Percentiles rank a stretch among this genome's conserved stretches.
These are phyloP conservation scores for Platanthera zijinensis DNA, from an alignment of 106 monocot species.

Conservation along the genomic window DNA sequence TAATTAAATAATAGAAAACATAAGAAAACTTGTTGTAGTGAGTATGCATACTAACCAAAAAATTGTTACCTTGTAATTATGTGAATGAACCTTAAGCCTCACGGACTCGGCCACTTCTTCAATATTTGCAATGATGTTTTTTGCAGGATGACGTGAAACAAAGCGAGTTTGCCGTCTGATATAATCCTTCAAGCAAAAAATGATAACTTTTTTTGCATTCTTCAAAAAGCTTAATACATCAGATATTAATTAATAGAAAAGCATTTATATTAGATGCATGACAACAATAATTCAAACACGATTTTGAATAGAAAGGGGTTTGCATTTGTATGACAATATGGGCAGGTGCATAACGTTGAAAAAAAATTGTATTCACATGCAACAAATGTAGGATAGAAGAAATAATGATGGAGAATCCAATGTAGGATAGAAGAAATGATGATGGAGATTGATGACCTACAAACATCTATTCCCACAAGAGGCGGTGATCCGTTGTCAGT, in stretches of 20 bases:
- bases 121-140: slow-evolving; percentile 59
- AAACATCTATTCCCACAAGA: too few relatives aligned
- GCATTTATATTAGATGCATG: not conserved
- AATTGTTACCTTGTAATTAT: slow-evolving; percentile 71
- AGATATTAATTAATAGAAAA: not conserved
- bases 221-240: not conserved
- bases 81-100: slow-evolving; percentile 75
- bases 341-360: not conserved
- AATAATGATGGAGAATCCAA: too few relatives aligned
- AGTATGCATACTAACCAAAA: not conserved
- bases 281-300: not conserved
- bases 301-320: not conserved
- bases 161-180: slow-evolving; percentile 90
- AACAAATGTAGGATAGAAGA: not conserved
- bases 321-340: not conserved
- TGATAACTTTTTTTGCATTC: not conserved
- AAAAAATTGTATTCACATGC: not conserved
- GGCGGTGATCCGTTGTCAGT: too few relatives aligned
- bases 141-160: slow-evolving; percentile 71
- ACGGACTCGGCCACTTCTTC: slow-evolving; percentile 60
- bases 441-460: too few relatives aligned
- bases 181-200: slow-evolving; percentile 42
- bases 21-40: not conserved
- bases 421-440: too few relatives aligned
- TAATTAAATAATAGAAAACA: not conserved